These are phyloP conservation scores for Domatiomyces catenatus DNA, from an alignment of 2,329 filamentous ascomycete genomes.

Conservation along the genomic window DNA sequence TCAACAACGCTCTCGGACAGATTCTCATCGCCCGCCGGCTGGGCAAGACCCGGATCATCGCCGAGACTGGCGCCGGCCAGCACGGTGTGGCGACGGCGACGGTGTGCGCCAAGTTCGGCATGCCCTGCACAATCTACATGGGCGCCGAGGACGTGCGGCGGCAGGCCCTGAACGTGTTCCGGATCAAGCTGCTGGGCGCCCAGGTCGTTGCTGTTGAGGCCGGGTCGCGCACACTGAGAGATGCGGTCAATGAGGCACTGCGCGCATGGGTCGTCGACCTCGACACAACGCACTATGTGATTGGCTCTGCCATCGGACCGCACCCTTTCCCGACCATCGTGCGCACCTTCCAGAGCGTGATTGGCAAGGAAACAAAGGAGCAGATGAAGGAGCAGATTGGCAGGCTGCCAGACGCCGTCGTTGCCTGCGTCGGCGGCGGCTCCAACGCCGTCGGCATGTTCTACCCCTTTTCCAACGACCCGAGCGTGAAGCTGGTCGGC, in stretches of 20 bases:
- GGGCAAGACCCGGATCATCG: slow-evolving; percentile 94
- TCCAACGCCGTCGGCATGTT: slow-evolving; percentile 97
- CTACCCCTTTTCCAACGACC: slow-evolving; percentile 81
- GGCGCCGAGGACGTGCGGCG: slow-evolving; percentile 92
- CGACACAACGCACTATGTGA: slow-evolving; percentile 92
- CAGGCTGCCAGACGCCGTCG: slow-evolving; percentile 86
- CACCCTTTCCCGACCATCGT: slow-evolving; percentile 98
- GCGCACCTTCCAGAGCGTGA: slow-evolving; percentile 91
- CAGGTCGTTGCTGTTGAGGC: slow-evolving; percentile 86
- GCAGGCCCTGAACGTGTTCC: slow-evolving; percentile 94
- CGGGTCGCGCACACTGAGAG: slow-evolving; percentile 65
- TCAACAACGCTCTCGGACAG: slow-evolving; percentile 95
- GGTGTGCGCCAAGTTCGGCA: slow-evolving; percentile 92
- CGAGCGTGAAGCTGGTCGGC: slow-evolving; percentile 71
- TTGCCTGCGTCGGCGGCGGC: slow-evolving; percentile 90
- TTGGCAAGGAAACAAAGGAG: slow-evolving; percentile 82
- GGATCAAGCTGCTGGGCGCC: slow-evolving; percentile 89
- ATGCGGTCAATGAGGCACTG: slow-evolving; percentile 89
- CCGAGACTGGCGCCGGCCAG: slow-evolving; percentile 92
- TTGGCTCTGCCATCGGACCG: slow-evolving; percentile 90
- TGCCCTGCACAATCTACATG: slow-evolving; percentile 98
- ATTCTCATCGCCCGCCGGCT: slow-evolving; percentile 70
- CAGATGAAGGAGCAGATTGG: slow-evolving; percentile 75
- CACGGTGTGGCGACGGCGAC: slow-evolving; percentile 96
- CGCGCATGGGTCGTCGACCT: slow-evolving; percentile 88